These are phyloP conservation scores for Penicillium longicatenatum DNA, from an alignment of 495 filamentous ascomycete species.

Conservation along the genomic window DNA sequence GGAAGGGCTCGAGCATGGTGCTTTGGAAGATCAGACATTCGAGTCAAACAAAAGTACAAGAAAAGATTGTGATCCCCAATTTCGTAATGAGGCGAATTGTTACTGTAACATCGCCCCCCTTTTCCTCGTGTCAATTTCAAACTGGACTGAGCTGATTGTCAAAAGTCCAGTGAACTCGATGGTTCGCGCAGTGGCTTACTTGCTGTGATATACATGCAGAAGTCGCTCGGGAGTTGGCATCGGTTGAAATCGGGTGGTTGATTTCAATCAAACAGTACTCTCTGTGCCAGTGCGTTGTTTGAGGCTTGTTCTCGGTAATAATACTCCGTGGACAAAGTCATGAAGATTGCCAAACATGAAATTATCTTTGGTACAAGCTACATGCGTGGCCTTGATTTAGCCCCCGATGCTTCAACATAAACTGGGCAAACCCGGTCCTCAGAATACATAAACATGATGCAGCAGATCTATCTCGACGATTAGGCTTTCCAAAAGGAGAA, in stretches of 20 bases:
- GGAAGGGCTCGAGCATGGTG: background rate
- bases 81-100: background rate
- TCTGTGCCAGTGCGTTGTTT: background rate
- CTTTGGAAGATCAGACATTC: background rate
- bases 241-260: no score
- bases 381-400: background rate
- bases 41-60: slow-evolving; percentile 1
- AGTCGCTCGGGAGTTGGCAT: no score
- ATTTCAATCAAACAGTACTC: no score
- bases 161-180: background rate
- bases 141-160: background rate
- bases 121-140: background rate
- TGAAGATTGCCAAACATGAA: background rate
- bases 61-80: background rate
- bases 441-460: background rate
- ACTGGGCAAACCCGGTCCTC: background rate
- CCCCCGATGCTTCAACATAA: no score
- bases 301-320: background rate
- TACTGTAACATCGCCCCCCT: background rate
- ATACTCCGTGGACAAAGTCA: background rate
- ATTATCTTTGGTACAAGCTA: background rate
- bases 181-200: background rate
- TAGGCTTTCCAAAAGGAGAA: background rate
- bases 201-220: background rate
- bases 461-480: background rate